phyloP scores from a whole-genome alignment of 106 monocot genomes.

The Chionographis japonica region DNA sequence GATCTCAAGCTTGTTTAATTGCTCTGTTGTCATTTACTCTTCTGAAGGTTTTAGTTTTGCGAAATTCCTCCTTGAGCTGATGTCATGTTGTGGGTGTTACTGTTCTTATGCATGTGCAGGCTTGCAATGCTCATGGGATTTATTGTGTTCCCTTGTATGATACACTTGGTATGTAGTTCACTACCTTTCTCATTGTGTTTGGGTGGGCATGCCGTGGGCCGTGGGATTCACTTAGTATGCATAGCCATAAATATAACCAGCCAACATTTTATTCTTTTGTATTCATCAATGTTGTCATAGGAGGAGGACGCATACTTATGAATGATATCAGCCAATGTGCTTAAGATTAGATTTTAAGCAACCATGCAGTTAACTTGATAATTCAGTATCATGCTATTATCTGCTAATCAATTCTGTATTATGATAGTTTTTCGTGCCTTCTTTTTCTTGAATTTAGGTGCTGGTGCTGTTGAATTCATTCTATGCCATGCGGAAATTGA shows the following conservation, averaged over 20 bases:
- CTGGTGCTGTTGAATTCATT: conserved; percentile 81
- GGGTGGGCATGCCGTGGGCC: background rate
- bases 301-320: background rate
- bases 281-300: background rate
- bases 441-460: conserved; percentile 39
- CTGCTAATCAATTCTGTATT: background rate
- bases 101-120: conserved; percentile 22
- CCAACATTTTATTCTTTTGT: background rate
- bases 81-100: background rate
- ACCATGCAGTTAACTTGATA: background rate
- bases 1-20: too few species aligned
- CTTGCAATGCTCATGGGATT: conserved; percentile 94
- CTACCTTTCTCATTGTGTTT: too few species aligned
- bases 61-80: too few species aligned
- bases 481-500: conserved; percentile 82
- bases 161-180: conserved; percentile 62
- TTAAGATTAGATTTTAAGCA: background rate
- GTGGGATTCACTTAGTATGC: background rate
- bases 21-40: too few species aligned
- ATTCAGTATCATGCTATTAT: background rate
- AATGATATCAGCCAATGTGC: background rate
- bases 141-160: conserved; percentile 96
- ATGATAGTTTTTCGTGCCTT: background rate
- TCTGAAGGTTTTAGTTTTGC: too few species aligned
- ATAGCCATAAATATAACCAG: background rate